These are phyloP conservation scores for Echium plantagineum DNA, from an alignment of 257 asterid genomes.

Conservation along the genomic window DNA sequence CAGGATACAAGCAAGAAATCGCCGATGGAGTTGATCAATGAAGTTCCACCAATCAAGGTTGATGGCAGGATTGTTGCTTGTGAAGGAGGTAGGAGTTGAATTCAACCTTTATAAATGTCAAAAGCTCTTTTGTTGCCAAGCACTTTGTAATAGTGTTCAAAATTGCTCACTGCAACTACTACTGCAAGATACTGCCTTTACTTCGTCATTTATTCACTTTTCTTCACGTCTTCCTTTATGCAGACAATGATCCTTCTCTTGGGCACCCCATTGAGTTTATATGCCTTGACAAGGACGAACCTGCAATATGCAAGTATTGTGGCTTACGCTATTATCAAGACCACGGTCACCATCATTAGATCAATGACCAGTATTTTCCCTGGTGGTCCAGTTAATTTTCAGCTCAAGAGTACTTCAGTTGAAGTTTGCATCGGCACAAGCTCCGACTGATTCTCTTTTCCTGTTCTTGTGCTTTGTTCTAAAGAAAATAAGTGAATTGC, in stretches of 20 bases:
- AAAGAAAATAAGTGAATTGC: background rate
- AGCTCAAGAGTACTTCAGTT: no score
- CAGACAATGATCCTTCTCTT: constrained; percentile 65
- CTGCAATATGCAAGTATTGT: constrained; percentile 86
- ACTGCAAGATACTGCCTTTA: background rate
- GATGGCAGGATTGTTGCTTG: constrained; percentile 74
- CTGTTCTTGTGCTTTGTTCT: background rate
- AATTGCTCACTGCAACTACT: background rate
- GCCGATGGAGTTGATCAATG: constrained; percentile 94
- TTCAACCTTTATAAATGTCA: background rate
- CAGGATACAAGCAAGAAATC: constrained; percentile 74
- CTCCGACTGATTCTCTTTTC: background rate
- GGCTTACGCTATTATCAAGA: constrained; percentile 74
- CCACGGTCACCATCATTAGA: constrained; percentile 63
- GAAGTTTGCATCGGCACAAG: background rate
- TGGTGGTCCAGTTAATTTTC: no score
- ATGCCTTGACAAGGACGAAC: constrained; percentile 76
- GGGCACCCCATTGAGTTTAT: constrained; percentile 95
- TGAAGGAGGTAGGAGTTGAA: constrained; percentile 71
- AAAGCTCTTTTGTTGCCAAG: background rate
- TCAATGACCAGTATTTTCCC: background rate
- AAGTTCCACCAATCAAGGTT: constrained; percentile 92
- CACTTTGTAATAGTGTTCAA: background rate
- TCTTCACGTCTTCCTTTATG: constrained; percentile 7
- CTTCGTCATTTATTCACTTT: background rate